These are phyloP conservation scores for Nicotiana noctiflora DNA, from an alignment of 257 asterid species.

Conservation along the genomic window DNA sequence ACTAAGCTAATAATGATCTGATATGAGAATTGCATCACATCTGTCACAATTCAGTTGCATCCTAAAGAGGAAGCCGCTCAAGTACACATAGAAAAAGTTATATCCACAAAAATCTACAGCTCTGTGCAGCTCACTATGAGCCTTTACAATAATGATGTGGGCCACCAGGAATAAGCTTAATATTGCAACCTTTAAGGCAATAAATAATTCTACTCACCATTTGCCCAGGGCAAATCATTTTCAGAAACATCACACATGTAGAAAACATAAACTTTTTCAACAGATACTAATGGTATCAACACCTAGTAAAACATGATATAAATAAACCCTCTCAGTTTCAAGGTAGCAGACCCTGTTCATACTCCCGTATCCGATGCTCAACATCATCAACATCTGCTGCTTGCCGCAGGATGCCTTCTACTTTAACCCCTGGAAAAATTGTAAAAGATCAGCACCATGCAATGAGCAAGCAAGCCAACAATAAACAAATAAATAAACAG, in stretches of 20 bases:
- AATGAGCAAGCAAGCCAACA: neutral
- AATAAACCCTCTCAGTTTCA: neutral
- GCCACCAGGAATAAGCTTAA: neutral
- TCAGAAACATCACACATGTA: neutral
- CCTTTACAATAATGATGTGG: neutral
- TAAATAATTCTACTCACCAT: neutral
- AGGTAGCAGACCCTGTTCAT: constrained; percentile 66
- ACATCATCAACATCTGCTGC: constrained; percentile 99
- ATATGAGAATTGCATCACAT: neutral
- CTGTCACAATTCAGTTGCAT: neutral
- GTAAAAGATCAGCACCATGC: constrained; percentile 20
- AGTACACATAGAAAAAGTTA: neutral
- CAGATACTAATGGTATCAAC: neutral
- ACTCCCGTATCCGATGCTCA: constrained; percentile 82
- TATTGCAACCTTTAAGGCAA: neutral
- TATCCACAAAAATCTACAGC: neutral
- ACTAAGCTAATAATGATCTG: neutral
- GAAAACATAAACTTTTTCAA: neutral
- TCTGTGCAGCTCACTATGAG: neutral
- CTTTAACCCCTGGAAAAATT: constrained; percentile 58
- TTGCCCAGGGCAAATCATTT: neutral
- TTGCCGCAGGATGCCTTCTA: constrained; percentile 94
- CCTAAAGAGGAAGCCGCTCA: neutral
- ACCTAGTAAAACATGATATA: neutral
- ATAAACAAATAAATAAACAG: neutral